phyloP scores from a whole-genome alignment of 139 green algal genomes.

The Astrephomene gubernaculifera region DNA sequence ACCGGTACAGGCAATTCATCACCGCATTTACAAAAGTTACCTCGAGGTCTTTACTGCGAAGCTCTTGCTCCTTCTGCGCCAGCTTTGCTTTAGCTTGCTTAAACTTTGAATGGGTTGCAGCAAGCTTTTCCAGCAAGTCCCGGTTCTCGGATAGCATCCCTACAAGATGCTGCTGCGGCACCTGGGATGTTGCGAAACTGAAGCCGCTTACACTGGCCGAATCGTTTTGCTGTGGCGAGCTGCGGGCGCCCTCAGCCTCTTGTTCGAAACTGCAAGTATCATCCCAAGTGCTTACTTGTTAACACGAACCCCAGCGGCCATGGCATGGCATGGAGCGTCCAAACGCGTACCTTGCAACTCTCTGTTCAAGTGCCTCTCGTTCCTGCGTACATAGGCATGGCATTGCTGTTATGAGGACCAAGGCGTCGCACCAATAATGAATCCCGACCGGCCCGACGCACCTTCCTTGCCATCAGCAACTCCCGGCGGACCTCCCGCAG shows the following conservation, averaged over 20 bases:
- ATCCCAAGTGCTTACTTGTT: too few species aligned
- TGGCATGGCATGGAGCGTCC: too few species aligned
- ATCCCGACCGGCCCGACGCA: too few species aligned
- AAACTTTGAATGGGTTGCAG: constrained; percentile 47
- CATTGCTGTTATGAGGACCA: too few species aligned
- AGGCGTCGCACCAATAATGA: too few species aligned
- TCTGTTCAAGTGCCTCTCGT: background rate
- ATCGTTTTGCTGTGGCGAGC: background rate
- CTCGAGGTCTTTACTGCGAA: constrained; percentile 14
- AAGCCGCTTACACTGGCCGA: constrained; percentile 3
- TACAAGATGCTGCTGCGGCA: background rate
- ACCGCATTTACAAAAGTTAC: too few species aligned
- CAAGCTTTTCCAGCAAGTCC: constrained; percentile 46
- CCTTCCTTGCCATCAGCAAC: too few species aligned
- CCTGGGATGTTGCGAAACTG: constrained; percentile 1
- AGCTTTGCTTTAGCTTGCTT: constrained; percentile 41
- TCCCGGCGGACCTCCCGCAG: constrained; percentile 21
- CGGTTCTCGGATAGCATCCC: constrained; percentile 46
- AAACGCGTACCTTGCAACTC: constrained; percentile 5
- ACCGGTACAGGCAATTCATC: too few species aligned
- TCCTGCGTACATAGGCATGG: background rate
- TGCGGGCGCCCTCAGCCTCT: background rate
- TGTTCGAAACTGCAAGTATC: constrained; percentile 16
- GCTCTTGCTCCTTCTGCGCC: constrained; percentile 17
- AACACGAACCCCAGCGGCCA: too few species aligned